These are phyloP conservation scores for Debaryomyces sp. DNA, from an alignment of 1,139 yeast species.

Conservation along the genomic window DNA sequence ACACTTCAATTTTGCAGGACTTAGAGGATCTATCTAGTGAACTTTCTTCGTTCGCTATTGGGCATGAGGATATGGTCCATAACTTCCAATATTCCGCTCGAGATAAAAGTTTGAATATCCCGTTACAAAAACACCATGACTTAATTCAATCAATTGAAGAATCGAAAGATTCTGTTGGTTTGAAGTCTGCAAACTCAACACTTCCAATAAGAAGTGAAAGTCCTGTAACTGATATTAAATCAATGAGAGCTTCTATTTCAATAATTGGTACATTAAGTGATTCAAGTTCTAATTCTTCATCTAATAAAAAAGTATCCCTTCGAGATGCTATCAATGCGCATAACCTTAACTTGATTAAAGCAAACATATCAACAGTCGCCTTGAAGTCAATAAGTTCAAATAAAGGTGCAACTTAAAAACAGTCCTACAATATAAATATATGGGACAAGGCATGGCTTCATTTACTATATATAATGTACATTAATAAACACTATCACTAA, in stretches of 20 bases:
- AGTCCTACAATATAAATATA: background rate
- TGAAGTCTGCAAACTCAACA: constrained; percentile 1
- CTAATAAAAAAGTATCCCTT: background rate
- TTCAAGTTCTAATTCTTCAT: constrained; percentile 5
- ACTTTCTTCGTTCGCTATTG: constrained; percentile 21
- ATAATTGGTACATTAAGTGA: constrained; percentile 8
- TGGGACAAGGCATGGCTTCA: background rate
- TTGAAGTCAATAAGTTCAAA: background rate
- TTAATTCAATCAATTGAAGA: constrained; percentile 3
- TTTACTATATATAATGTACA: constrained; percentile 3
- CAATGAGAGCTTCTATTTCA: constrained; percentile 10
- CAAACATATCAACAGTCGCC: background rate
- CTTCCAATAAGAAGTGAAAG: background rate
- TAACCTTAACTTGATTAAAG: background rate
- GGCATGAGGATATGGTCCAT: background rate
- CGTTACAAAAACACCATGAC: background rate
- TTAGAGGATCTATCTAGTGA: constrained; percentile 36
- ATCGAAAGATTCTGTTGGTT: constrained; percentile 1
- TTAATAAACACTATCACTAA: constrained; percentile 7
- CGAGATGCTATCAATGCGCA: background rate
- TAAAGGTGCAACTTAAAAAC: background rate
- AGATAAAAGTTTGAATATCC: background rate
- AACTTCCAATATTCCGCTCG: background rate
- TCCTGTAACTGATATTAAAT: constrained; percentile 7
- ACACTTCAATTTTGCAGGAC: constrained; percentile 31